Evolutionary conservation across 129 eudicot genomes (phyloP).

Genomic region (Flaveria robusta): DNA sequence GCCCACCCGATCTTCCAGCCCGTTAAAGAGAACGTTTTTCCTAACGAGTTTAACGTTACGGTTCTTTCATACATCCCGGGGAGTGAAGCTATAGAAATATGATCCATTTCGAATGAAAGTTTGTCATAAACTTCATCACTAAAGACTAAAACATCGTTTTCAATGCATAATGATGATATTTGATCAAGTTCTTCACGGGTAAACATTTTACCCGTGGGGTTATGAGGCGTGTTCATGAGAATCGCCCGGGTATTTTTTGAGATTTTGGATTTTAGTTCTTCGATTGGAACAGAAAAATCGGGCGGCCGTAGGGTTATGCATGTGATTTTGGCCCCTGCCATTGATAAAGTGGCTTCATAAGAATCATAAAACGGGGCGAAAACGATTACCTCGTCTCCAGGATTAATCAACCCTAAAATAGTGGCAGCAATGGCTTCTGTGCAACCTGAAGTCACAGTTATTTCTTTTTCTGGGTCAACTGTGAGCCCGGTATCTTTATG

Average conservation of each 20-base stretch:
- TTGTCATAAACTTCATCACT: constrained; percentile 95
- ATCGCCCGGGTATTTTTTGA: constrained; percentile 90
- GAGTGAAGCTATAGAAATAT: constrained; percentile 82
- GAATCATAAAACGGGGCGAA: constrained; percentile 97
- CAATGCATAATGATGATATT: constrained; percentile 74
- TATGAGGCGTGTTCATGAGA: constrained; percentile 89
- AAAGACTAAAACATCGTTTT: constrained; percentile 84
- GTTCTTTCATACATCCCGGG: constrained; percentile 99
- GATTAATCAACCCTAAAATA: constrained; percentile 85
- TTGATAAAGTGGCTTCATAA: constrained; percentile 86
- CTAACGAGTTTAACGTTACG: constrained; percentile 80
- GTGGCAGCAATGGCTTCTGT: constrained; percentile 99
- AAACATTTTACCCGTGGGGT: constrained; percentile 98
- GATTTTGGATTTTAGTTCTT: constrained; percentile 65
- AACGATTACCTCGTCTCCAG: constrained; percentile 89
- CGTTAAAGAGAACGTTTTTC: constrained; percentile 91
- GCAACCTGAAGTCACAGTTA: constrained; percentile 96
- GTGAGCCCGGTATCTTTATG: constrained; percentile 74
- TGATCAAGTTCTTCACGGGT: constrained; percentile 63
- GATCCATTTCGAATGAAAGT: constrained; percentile 89
- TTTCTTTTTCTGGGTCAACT: constrained; percentile 87
- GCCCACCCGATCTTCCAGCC: constrained; percentile 99
- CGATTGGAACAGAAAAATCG: constrained; percentile 69
- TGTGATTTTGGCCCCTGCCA: constrained; percentile 93
- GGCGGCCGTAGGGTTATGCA: constrained; percentile 80